Percentiles rank a stretch among this genome's conserved stretches.
Conservation (phyloP, 441 rosid genomes). For the Metrosideros polymorpha region DNA sequence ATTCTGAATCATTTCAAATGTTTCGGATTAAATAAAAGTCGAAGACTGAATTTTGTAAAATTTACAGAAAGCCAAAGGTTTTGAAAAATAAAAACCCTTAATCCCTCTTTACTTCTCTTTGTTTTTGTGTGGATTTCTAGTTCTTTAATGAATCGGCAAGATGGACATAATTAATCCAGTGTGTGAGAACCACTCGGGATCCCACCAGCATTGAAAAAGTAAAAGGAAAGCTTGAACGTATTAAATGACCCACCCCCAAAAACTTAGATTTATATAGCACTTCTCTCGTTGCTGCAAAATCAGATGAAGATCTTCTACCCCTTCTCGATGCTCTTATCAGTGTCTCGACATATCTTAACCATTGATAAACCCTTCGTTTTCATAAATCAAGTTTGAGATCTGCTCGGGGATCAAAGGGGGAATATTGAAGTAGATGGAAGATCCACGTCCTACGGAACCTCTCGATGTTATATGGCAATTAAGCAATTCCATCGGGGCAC, state of each 20-base stretch:
- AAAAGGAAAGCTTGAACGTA: not conserved
- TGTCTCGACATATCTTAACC: not conserved
- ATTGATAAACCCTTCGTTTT: not conserved
- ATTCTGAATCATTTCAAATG: not conserved
- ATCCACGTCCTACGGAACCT: not conserved
- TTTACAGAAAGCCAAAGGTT: not conserved
- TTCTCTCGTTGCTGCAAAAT: not conserved
- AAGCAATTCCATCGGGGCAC: not conserved
- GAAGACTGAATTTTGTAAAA: not conserved
- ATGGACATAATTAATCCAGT: not conserved
- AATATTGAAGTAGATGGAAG: not conserved
- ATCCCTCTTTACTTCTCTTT: not conserved
- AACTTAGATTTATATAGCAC: not conserved
- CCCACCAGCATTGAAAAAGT: not conserved
- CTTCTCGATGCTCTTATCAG: not conserved
- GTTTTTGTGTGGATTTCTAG: not conserved
- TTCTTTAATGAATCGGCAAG: not conserved
- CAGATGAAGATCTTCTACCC: not conserved
- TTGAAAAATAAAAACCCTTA: not conserved
- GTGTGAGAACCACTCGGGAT: not conserved
- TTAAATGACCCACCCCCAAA: not conserved
- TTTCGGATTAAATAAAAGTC: not conserved
- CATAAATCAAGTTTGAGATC: not conserved
- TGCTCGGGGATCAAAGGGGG: not conserved
- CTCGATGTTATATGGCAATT: not conserved